Evolutionary conservation across 352 stramenopile genomes (phyloP).

Genomic region (Pythium inflatum): DNA sequence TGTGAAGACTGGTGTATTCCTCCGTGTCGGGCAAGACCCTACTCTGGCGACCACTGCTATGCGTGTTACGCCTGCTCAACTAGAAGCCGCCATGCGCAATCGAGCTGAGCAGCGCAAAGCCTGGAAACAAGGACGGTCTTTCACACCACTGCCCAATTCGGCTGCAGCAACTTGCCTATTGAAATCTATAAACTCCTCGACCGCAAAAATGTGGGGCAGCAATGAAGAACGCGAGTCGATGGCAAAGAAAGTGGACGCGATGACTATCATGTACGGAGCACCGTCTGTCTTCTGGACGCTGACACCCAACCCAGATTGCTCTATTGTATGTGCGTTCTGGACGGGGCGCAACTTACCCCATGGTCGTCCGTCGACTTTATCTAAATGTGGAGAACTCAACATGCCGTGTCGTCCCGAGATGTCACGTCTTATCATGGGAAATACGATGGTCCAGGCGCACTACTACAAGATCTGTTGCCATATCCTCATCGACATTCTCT

Average conservation of each 20-base stretch:
- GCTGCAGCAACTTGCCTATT: not conserved
- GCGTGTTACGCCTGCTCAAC: constrained; percentile 20
- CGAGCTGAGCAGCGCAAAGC: constrained; percentile 13
- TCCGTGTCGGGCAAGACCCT: constrained; percentile 27
- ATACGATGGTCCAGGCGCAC: constrained; percentile 22
- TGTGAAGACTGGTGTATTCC: constrained; percentile 29
- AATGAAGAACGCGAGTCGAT: constrained; percentile 34
- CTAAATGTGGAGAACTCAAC: constrained; percentile 10
- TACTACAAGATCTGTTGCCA: constrained; percentile 20
- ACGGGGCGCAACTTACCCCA: constrained; percentile 13
- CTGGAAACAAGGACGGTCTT: constrained; percentile 11
- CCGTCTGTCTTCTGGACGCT: constrained; percentile 41
- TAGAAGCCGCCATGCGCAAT: constrained; percentile 14
- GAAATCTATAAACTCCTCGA: constrained; percentile 19
- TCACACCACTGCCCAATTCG: not conserved
- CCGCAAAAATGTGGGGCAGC: constrained; percentile 37
- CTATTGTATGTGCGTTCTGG: constrained; percentile 33
- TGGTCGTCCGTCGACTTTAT: constrained; percentile 3
- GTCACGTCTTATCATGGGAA: constrained; percentile 20
- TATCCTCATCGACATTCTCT: constrained; percentile 25
- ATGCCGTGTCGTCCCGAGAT: constrained; percentile 21
- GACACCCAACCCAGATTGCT: constrained; percentile 37
- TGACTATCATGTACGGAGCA: constrained; percentile 26
- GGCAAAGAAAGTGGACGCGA: constrained; percentile 21
- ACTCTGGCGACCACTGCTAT: constrained; percentile 15